Base-by-base conservation (phyloP, 345 rosid genomes). In the Euphorbia tirucalli region DNA sequence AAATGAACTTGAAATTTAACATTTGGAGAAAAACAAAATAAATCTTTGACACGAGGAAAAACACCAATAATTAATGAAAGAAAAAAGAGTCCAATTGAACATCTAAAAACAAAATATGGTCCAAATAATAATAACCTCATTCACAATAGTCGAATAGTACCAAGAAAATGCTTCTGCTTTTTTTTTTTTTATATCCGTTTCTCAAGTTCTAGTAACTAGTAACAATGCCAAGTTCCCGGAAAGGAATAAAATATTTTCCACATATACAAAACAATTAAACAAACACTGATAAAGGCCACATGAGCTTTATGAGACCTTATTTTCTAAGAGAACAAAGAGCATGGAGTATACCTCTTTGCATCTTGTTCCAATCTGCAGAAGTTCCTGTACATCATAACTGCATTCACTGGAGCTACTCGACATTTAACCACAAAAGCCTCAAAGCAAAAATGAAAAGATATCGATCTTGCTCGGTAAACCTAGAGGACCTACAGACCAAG, bases 321-420 rank as follows among this genome's bases (percentile, higher is more conserved):
- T 21, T 25, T 30, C 43, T 52, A 61, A 32, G 61, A 32, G 61
- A 55, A 14, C 14, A 66, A 37, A 50, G 71, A 64, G 70, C 18
- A 7, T 50, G 15, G 21, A 70, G 27, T 35, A 0, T 68, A 88
- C 96, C 92, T 89, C 91, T 68, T 68, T 79, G 77, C 87, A 87
- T 80, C 84, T 75, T 6, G 85, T 76, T 18, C 83, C 85, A 57
- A 91, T 77, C 78, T 85, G 82, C 49, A 85, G 46, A 75, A 89
- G 90, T 11, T 89, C 93, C 41, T 84, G 86, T 37, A 60, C 80
- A 21, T 88, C 87, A 21, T 78, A 80, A 46, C 59, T 68, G 66
- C 66, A 72, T 3, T 81, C 83, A 76, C 71, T 80, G 46, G 84
- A 85, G 68, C 83, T 83, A 65, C 72, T 80, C 64, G 87, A 79